phyloP scores from a whole-genome alignment of 352 stramenopile genomes.

The Hyaloperonospora arabidopsidis region DNA sequence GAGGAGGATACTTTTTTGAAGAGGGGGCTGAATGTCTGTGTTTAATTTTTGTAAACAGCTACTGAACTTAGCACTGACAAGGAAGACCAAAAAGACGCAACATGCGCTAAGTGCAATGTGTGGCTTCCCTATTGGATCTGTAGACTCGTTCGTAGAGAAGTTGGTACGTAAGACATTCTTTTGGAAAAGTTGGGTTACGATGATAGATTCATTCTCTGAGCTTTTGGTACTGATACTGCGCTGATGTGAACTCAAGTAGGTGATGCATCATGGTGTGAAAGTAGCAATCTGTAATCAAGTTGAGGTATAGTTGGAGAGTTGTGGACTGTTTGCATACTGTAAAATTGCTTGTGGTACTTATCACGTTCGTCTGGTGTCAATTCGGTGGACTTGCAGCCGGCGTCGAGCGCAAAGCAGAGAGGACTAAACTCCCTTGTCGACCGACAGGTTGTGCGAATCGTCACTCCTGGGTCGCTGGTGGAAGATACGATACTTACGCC shows the following conservation, averaged over 20 bases:
- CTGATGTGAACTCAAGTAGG: conserved; percentile 19
- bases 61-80: conserved; percentile 60
- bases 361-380: background rate
- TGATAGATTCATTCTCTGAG: background rate
- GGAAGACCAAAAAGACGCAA: conserved; percentile 52
- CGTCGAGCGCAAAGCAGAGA: conserved; percentile 36
- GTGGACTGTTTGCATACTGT: background rate
- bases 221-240: background rate
- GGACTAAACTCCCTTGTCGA: conserved; percentile 60
- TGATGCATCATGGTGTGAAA: conserved; percentile 78
- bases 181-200: background rate
- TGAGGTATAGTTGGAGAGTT: conserved; percentile 30
- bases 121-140: conserved; percentile 60
- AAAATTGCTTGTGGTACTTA: background rate
- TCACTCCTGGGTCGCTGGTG: conserved; percentile 66
- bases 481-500: conserved; percentile 73
- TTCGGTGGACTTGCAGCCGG: conserved; percentile 30
- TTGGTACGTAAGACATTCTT: conserved; percentile 31
- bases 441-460: conserved; percentile 66
- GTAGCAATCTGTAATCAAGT: conserved; percentile 81
- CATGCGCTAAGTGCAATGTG: conserved; percentile 65
- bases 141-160: conserved; percentile 77
- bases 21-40: background rate
- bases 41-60: conserved; percentile 29
- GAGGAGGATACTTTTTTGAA: background rate